Conservation (phyloP, 257 asterid genomes). For the Eucommia ulmoides region DNA sequence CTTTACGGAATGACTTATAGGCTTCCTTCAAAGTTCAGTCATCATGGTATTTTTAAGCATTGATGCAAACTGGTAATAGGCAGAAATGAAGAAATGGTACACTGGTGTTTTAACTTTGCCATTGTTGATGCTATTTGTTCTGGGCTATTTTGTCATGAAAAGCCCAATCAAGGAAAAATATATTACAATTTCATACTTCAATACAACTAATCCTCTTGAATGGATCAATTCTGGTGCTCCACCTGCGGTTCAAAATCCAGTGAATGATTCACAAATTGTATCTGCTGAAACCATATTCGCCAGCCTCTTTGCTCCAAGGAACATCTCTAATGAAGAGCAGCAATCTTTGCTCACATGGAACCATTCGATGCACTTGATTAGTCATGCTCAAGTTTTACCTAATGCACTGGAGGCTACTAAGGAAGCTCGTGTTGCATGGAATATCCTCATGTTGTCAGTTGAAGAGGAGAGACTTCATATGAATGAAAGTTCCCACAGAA, state of each 20-base stretch:
- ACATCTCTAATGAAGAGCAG: constrained; percentile 46
- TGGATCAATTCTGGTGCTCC: constrained; percentile 54
- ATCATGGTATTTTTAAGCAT: no score
- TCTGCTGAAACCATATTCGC: constrained; percentile 36
- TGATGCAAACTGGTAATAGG: no score
- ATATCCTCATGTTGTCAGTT: constrained; percentile 53
- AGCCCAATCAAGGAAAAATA: constrained; percentile 51
- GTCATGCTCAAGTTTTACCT: constrained; percentile 61
- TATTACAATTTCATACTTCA: constrained; percentile 28
- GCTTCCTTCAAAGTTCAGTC: no score
- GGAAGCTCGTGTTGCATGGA: constrained; percentile 82
- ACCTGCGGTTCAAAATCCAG: constrained; percentile 44
- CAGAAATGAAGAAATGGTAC: constrained; percentile 93
- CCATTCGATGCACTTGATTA: constrained; percentile 41
- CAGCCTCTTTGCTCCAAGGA: constrained; percentile 38
- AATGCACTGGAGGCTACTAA: constrained; percentile 75
- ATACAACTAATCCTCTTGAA: constrained; percentile 72
- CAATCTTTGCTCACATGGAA: constrained; percentile 63
- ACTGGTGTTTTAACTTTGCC: constrained; percentile 49
- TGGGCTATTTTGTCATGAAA: constrained; percentile 48
- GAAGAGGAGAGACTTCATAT: constrained; percentile 50
- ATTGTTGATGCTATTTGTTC: constrained; percentile 47
- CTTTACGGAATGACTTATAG: no score
- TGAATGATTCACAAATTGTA: constrained; percentile 37
- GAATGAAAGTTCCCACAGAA: constrained; percentile 47